Evolutionary conservation across 805 yeast species (phyloP).

Genomic region (Starmerella apis): DNA sequence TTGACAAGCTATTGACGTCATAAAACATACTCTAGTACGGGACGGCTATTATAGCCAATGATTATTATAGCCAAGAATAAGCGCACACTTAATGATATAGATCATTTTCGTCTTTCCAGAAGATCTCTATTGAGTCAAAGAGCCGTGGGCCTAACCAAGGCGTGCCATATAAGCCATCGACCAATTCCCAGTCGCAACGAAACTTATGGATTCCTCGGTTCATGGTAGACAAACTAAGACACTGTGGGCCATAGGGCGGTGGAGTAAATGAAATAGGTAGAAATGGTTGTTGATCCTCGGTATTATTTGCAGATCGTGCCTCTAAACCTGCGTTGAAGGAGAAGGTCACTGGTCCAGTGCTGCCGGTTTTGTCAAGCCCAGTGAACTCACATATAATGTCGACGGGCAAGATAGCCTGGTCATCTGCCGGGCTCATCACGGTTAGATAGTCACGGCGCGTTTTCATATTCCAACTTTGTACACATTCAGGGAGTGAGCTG

Average conservation of each 20-base stretch:
- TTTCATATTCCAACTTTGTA: neutral
- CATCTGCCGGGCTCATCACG: neutral
- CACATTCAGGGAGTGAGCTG: neutral
- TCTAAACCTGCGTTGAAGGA: neutral
- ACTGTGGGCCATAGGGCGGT: neutral
- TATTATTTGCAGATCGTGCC: neutral
- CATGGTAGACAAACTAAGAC: neutral
- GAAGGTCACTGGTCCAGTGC: neutral
- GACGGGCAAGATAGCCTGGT: neutral
- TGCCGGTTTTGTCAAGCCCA: neutral
- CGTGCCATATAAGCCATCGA: slow-evolving; percentile 20
- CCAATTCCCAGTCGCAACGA: slow-evolving; percentile 17
- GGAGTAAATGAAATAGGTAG: too few relatives aligned
- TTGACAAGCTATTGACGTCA: too few relatives aligned
- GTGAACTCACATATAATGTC: neutral
- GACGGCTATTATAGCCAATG: too few relatives aligned
- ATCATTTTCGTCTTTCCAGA: slow-evolving; percentile 7
- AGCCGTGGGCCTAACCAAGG: slow-evolving; percentile 10
- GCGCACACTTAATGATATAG: neutral
- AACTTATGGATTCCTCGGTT: neutral
- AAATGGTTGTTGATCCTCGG: neutral
- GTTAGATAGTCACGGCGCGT: neutral
- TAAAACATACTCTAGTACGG: too few relatives aligned
- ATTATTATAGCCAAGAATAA: too few relatives aligned
- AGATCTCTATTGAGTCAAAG: slow-evolving; percentile 21